Base-by-base conservation (phyloP, 2,329 filamentous ascomycete genomes). In the Colletotrichum filicis region DNA sequence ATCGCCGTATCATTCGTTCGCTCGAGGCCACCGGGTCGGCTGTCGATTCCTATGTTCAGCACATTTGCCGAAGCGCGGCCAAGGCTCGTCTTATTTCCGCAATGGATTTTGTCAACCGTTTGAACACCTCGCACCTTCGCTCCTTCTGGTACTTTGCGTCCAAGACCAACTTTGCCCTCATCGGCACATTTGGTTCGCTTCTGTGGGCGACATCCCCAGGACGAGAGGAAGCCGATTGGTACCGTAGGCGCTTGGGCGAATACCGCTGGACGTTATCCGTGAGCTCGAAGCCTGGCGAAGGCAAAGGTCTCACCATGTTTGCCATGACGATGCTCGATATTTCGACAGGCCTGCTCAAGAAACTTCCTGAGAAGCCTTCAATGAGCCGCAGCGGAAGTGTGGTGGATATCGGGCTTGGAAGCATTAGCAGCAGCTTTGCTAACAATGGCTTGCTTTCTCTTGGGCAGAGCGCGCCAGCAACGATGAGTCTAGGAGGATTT, bases 71-170 rank as follows among this genome's bases (percentile, higher is more conserved):
- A 66, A 95, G 93, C 70, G 96, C 96, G 4, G 96, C 96, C 66
- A 98, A 98, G 82, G 97, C 96, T 0, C 93, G 96, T 6, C 89
- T 98, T 42, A 98, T 98, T 79, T 97, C 94, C 26, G 95, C 95
- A 75, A 97, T 98, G 94, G 96, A 98, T 81, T 98, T 98, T 82
- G 95, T 98, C 78, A 98, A 98, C 83, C 92, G 96, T 0, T 89
- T 98, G 37, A 95, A 93, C 57, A 94, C 95, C 0, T 91, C 92
- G 46, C 95, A 98, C 78, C 88, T 98, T 35, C 91, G 93, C n/a
- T 90, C 94, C 0, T 98, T 98, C 83, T 98, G 96, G 96, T 95
- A 94, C 80, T 96, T 95, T 79, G 92, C 94, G 2, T 94, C 93
- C 53, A 94, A 95, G 78, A 94, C 93, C 49, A 98, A 98, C 83